A percentile compares a stretch with the other conserved stretches of the same genome.
These are phyloP conservation scores for Botrytis pseudocinerea DNA, from an alignment of 2,329 filamentous ascomycete species.

Conservation along the genomic window DNA sequence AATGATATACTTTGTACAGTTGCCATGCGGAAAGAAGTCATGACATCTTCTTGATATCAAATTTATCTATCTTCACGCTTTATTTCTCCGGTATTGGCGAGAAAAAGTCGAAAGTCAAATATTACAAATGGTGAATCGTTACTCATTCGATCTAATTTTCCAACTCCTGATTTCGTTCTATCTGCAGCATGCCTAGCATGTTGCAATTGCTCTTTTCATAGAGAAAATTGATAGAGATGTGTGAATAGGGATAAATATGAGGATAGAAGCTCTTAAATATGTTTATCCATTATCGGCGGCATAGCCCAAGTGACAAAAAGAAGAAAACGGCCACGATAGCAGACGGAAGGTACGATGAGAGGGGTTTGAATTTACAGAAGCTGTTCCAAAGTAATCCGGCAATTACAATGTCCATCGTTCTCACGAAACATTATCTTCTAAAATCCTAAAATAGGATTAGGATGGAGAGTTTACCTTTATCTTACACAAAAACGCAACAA, in stretches of 20 bases:
- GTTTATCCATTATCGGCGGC: background rate
- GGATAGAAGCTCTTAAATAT: background rate
- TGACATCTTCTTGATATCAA: background rate
- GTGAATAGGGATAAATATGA: background rate
- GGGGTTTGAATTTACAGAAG: background rate
- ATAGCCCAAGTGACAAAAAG: background rate
- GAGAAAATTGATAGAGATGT: background rate
- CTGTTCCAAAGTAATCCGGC: background rate
- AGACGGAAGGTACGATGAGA: background rate
- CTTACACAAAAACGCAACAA: background rate
- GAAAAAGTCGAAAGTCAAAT: background rate
- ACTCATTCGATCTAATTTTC: too few species aligned
- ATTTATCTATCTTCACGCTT: background rate
- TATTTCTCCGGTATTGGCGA: background rate
- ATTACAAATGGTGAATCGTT: background rate
- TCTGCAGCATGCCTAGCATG: too few species aligned
- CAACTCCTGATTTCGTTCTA: too few species aligned
- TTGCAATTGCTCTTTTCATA: background rate
- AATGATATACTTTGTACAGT: background rate
- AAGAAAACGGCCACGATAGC: background rate
- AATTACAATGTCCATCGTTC: background rate
- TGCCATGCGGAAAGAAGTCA: too few species aligned
- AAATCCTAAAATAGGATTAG: background rate
- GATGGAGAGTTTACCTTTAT: background rate
- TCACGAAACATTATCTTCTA: background rate